These are phyloP conservation scores for Nelumbo lutea DNA, from an alignment of 164 flowering plant species.

Conservation along the genomic window DNA sequence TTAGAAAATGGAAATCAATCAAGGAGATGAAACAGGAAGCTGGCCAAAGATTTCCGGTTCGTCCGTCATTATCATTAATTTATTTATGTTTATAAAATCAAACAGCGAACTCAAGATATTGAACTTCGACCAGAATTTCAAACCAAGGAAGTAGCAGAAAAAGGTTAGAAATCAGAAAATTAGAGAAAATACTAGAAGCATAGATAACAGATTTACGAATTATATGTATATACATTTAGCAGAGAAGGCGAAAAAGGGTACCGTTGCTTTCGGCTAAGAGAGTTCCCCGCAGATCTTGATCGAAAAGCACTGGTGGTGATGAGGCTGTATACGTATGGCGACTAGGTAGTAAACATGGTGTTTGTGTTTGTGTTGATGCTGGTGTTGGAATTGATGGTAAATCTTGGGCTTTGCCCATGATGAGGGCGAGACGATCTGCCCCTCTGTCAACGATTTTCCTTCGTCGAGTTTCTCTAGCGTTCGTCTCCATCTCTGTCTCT, in stretches of 20 bases:
- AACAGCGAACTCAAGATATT: too few species aligned
- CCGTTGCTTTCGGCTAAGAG: constrained; percentile 18
- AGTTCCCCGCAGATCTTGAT: constrained; percentile 7
- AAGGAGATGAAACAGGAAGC: too few species aligned
- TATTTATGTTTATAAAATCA: too few species aligned
- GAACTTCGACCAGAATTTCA: too few species aligned
- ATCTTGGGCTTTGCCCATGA: constrained; percentile 36
- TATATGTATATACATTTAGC: neutral
- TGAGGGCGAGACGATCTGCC: constrained; percentile 50
- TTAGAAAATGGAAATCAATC: too few species aligned
- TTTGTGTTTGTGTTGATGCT: constrained; percentile 4
- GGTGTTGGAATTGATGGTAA: constrained; percentile 20
- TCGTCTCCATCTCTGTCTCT: constrained; percentile 18
- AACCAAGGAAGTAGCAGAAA: too few species aligned
- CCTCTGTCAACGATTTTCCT: constrained; percentile 41
- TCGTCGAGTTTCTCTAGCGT: constrained; percentile 35
- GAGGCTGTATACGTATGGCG: constrained; percentile 4
- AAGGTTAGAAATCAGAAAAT: neutral
- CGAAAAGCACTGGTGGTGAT: constrained; percentile 12
- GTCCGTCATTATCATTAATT: too few species aligned
- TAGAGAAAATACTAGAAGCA: neutral
- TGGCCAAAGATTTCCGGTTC: too few species aligned
- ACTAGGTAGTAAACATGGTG: too few species aligned
- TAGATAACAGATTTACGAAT: neutral
- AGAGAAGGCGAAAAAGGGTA: constrained; percentile 3